These are phyloP conservation scores for Xerocomus minutiporus DNA, from an alignment of 1,284 basidiomycete species.

Conservation along the genomic window DNA sequence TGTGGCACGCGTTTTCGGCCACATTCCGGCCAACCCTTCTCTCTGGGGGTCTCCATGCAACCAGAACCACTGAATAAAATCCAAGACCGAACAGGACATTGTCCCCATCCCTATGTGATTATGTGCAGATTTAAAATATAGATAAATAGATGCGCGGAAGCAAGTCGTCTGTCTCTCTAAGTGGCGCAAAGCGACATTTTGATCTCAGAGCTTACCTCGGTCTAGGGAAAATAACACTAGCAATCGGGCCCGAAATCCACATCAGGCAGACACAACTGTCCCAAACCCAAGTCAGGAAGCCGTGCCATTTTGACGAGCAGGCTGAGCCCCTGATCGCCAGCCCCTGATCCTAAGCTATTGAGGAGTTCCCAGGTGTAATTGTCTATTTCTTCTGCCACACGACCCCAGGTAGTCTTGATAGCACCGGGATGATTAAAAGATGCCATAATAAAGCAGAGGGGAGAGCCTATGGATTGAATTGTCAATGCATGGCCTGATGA, in stretches of 20 bases:
- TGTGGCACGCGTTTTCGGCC: slow-evolving; percentile 10
- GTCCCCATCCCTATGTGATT: slow-evolving; percentile 12
- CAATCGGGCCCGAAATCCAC: slow-evolving; percentile 22
- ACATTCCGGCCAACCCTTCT: slow-evolving; percentile 10
- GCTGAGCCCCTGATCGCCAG: slow-evolving; percentile 49
- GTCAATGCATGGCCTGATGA: slow-evolving; percentile 4
- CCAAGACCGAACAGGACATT: not conserved
- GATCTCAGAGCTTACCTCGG: slow-evolving; percentile 8
- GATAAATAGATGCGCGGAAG: slow-evolving; percentile 13
- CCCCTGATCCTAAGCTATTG: slow-evolving; percentile 40
- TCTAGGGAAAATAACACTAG: slow-evolving; percentile 7
- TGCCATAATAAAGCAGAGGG: slow-evolving; percentile 69
- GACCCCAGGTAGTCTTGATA: slow-evolving; percentile 67
- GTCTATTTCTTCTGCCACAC: slow-evolving; percentile 61
- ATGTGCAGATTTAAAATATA: slow-evolving; percentile 19
- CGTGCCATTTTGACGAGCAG: slow-evolving; percentile 73
- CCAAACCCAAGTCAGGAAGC: slow-evolving; percentile 67
- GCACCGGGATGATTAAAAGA: slow-evolving; percentile 60
- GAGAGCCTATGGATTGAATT: slow-evolving; percentile 49
- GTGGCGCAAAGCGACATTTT: not conserved
- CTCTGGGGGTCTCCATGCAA: slow-evolving; percentile 14
- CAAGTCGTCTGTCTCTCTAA: not conserved
- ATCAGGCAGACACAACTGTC: slow-evolving; percentile 57
- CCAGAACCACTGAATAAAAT: not conserved
- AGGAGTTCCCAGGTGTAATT: slow-evolving; percentile 60